Base-by-base conservation (phyloP, 1,139 yeast genomes). In the Suhomyces choctaworum region DNA sequence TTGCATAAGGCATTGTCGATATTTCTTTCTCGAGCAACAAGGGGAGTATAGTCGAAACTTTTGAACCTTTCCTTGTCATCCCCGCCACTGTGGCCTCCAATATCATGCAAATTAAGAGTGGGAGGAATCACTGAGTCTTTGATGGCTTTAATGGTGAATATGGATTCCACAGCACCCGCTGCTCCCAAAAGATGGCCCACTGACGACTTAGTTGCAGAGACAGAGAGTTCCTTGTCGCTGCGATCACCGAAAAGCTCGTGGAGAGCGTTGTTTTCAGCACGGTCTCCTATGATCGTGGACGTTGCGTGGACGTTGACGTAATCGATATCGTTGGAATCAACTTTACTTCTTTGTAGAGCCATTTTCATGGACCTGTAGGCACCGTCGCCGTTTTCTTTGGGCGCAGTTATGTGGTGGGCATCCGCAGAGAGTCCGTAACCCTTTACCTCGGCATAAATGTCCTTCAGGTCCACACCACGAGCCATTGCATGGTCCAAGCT, bases 301-400 rank as follows among this genome's bases (percentile, higher is more conserved):
- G 99, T 94, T 0, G 99, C 98, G 60, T 94, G 99, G 1, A 98
- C 97, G 60, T 94, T 94, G 33, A 94, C 71, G 53, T 89, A 92
- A 34, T 75, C 88, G 7, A 92, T 66, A 4, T 76, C 65, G 2
- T 52, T 34, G 0, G 80, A 70, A 0, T 57, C 56, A 4, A 66
- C 31, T 2, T 58, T 54, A 1, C 83, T 80, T 23, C 71, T 65
- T 16, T 62, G 56, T 14, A 90, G 48, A 0, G 97, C 95, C 73
- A 76, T 76, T 34, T 68, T 61, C 96, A 94, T 92, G 4, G 97
- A 82, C 42, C 85, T 66, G 42, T 60, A 70, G 0, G 97, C 97
- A 4, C 98, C 98, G 29, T 76, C 73, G 1, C 97, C 98, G 36
- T 78, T 76, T 25, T 76, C 81, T 7, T 76, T 71, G 0, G 99